Evolutionary conservation across 768 basidiomycete species (phyloP).

Genomic region (Tricholoma flavovirens): DNA sequence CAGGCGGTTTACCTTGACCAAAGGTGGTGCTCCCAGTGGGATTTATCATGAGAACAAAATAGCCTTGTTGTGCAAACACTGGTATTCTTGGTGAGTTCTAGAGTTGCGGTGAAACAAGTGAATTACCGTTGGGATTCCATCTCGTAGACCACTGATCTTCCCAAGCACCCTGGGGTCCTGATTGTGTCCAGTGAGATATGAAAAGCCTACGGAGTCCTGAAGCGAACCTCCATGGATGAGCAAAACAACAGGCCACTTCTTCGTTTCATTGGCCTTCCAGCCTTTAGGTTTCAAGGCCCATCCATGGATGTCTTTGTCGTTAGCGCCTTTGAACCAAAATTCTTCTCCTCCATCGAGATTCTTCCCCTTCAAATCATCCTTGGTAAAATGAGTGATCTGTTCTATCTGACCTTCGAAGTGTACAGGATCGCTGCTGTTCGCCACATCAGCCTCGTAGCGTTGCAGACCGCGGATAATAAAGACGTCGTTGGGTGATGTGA

Average conservation of each 20-base stretch:
- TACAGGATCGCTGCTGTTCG: conserved; percentile 22
- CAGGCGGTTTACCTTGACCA: conserved; percentile 70
- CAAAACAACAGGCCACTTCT: conserved; percentile 76
- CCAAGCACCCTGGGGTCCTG: conserved; percentile 80
- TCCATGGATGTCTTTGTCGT: conserved; percentile 72
- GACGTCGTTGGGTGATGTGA: conserved; percentile 76
- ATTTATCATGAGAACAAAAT: conserved; percentile 83
- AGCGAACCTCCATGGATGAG: conserved; percentile 71
- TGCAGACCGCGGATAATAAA: conserved; percentile 54
- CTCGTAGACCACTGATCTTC: conserved; percentile 86
- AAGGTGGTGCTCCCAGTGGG: conserved; percentile 94
- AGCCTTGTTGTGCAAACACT: conserved; percentile 86
- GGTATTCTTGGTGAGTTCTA: not conserved
- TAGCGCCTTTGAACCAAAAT: conserved; percentile 87
- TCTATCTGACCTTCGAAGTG: conserved; percentile 32
- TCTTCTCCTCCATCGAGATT: conserved; percentile 61
- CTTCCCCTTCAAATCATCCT: conserved; percentile 50
- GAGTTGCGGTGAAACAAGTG: not conserved
- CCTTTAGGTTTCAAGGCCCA: conserved; percentile 81
- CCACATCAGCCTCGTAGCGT: conserved; percentile 36
- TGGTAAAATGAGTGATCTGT: conserved; percentile 64
- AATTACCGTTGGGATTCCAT: conserved; percentile 82
- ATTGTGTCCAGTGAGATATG: not conserved
- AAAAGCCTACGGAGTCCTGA: not conserved
- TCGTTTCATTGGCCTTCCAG: conserved; percentile 56